These are phyloP conservation scores for Aspergillus steynii DNA, from an alignment of 495 filamentous ascomycete genomes.

Conservation along the genomic window DNA sequence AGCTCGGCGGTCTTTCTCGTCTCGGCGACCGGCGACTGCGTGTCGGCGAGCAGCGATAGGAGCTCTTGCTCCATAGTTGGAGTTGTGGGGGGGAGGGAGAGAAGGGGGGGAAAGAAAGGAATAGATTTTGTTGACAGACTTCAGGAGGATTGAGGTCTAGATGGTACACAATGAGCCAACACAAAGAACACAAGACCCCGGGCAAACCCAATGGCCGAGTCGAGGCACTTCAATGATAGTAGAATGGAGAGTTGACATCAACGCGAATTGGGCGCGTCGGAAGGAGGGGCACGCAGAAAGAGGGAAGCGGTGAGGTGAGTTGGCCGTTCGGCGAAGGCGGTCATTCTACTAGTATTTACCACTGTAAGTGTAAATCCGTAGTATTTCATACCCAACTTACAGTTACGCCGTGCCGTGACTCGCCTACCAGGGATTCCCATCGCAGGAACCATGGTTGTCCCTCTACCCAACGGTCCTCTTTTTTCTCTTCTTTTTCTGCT, in stretches of 20 bases:
- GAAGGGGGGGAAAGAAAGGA: constrained; percentile 2
- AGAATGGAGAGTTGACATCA: background rate
- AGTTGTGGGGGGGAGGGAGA: constrained; percentile 11
- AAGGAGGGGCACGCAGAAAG: constrained; percentile 9
- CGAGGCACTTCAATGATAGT: too few relatives aligned
- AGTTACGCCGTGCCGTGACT: too few relatives aligned
- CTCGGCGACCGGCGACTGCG: constrained; percentile 67
- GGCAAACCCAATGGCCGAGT: too few relatives aligned
- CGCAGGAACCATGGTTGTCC: background rate
- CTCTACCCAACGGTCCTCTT: too few relatives aligned
- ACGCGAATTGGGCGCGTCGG: constrained; percentile 15
- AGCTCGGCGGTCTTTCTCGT: constrained; percentile 78
- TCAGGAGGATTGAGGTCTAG: background rate
- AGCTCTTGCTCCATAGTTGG: constrained; percentile 78
- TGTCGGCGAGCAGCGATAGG: constrained; percentile 74
- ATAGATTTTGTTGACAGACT: background rate
- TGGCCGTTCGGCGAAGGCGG: too few relatives aligned
- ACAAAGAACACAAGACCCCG: too few relatives aligned
- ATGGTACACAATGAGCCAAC: too few relatives aligned
- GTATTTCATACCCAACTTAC: too few relatives aligned
- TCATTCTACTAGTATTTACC: too few relatives aligned
- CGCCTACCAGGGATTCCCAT: too few relatives aligned
- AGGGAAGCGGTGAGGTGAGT: constrained; percentile 9
- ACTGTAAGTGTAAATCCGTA: too few relatives aligned
- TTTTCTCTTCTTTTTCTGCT: too few relatives aligned